Conservation (phyloP, 371 early-diverging fungal species). For the Mucor plumbeus region DNA sequence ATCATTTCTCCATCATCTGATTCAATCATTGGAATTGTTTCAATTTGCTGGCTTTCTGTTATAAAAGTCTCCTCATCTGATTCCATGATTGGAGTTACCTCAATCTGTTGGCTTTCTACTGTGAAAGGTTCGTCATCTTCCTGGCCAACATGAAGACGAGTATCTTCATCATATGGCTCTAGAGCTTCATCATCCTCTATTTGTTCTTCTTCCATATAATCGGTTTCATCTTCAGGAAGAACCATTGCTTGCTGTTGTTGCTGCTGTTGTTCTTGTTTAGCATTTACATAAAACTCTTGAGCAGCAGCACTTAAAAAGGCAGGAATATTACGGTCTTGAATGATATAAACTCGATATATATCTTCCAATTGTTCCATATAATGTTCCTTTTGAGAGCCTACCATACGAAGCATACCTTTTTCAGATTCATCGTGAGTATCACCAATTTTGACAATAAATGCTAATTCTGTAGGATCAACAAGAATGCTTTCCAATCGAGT, state of each 20-base stretch:
- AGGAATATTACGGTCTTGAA: conserved; percentile 71
- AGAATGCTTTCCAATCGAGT: conserved; percentile 75
- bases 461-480: conserved; percentile 56
- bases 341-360: conserved; percentile 67
- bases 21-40: no score
- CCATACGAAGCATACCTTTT: conserved; percentile 55
- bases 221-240: not conserved
- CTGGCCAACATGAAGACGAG: not conserved
- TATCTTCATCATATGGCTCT: conserved; percentile 4
- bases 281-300: conserved; percentile 45
- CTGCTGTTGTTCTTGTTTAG: not conserved
- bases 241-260: not conserved
- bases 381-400: conserved; percentile 65
- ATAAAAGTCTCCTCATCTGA: no score
- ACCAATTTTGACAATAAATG: conserved; percentile 67
- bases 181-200: not conserved
- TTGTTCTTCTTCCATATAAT: not conserved
- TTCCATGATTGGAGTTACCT: not conserved
- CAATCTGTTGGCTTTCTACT: not conserved
- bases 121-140: not conserved
- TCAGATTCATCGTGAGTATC: conserved; percentile 51
- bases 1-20: not conserved
- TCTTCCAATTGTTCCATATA: conserved; percentile 59
- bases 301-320: conserved; percentile 81
- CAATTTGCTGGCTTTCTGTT: no score